Percentiles rank a stretch among this genome's conserved stretches.
Evolutionary conservation across 1,284 basidiomycete genomes (phyloP).

Genomic region (Ceratobasidium papillatum): DNA sequence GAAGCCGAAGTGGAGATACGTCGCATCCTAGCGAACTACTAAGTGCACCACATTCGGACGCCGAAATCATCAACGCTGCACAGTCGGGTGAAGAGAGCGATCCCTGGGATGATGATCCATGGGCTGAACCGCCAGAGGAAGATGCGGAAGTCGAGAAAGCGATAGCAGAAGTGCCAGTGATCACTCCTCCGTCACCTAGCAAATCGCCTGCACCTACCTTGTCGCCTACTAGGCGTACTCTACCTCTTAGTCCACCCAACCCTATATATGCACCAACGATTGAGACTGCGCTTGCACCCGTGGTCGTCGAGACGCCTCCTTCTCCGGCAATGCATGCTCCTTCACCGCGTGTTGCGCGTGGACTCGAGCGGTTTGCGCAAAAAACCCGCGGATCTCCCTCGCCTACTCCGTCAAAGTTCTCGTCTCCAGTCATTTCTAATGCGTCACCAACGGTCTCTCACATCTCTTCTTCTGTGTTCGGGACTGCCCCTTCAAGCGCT

Average conservation of each 20-base stretch:
- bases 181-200: neutral
- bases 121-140: constrained; percentile 12
- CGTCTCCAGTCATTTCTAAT: constrained; percentile 22
- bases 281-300: neutral
- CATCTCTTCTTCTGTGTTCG: constrained; percentile 5
- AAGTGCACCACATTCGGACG: constrained; percentile 28
- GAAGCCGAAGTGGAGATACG: constrained; percentile 22
- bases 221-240: neutral
- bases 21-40: constrained; percentile 25
- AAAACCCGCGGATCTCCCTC: constrained; percentile 26
- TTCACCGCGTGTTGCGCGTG: constrained; percentile 40
- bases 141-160: neutral
- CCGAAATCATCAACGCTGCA: constrained; percentile 23
- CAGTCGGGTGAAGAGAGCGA: constrained; percentile 35
- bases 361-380: constrained; percentile 32
- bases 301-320: constrained; percentile 23
- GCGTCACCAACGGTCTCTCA: constrained; percentile 14
- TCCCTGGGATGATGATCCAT: constrained; percentile 35
- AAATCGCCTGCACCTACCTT: constrained; percentile 32
- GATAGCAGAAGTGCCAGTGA: constrained; percentile 1
- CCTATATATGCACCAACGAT: neutral
- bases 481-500: constrained; percentile 21
- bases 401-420: constrained; percentile 17
- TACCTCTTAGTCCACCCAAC: neutral
- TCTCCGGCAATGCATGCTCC: constrained; percentile 37